These are phyloP conservation scores for Echeveria elegans DNA, from an alignment of 164 flowering plant species.

Conservation along the genomic window DNA sequence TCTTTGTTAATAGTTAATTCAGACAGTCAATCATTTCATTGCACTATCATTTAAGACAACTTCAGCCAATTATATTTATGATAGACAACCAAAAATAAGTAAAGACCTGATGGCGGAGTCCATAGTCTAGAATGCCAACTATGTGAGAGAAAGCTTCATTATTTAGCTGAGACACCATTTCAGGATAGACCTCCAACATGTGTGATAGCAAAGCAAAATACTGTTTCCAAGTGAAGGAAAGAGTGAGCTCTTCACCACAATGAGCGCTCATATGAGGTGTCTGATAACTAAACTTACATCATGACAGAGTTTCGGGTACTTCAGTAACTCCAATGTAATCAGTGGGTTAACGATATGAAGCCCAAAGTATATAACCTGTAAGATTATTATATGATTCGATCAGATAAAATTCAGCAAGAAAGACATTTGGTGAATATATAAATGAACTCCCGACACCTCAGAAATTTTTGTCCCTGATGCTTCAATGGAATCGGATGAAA, in stretches of 20 bases:
- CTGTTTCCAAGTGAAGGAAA: conserved; percentile 29
- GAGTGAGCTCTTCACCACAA: conserved; percentile 12
- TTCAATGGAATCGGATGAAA: conserved; percentile 57
- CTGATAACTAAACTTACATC: conserved; percentile 45
- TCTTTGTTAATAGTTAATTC: too few relatives aligned
- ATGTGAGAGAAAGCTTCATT: conserved; percentile 58
- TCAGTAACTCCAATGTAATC: conserved; percentile 76
- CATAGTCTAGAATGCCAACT: conserved; percentile 71
- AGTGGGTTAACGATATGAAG: conserved; percentile 83
- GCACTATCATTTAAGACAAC: too few relatives aligned
- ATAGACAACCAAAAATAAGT: background rate
- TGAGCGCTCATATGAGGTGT: background rate
- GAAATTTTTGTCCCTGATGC: conserved; percentile 48
- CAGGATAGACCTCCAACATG: conserved; percentile 92
- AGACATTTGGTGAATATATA: background rate
- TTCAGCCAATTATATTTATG: too few relatives aligned
- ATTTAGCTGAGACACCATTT: conserved; percentile 64
- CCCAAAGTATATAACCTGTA: conserved; percentile 85
- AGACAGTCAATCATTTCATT: background rate
- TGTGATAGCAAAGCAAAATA: conserved; percentile 78
- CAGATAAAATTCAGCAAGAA: conserved; percentile 4
- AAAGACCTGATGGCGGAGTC: conserved; percentile 77
- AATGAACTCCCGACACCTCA: conserved; percentile 39
- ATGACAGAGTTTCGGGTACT: conserved; percentile 85
- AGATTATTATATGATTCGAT: background rate